Conservation (phyloP, 23 red algal species). For the Chondrus crispus region DNA sequence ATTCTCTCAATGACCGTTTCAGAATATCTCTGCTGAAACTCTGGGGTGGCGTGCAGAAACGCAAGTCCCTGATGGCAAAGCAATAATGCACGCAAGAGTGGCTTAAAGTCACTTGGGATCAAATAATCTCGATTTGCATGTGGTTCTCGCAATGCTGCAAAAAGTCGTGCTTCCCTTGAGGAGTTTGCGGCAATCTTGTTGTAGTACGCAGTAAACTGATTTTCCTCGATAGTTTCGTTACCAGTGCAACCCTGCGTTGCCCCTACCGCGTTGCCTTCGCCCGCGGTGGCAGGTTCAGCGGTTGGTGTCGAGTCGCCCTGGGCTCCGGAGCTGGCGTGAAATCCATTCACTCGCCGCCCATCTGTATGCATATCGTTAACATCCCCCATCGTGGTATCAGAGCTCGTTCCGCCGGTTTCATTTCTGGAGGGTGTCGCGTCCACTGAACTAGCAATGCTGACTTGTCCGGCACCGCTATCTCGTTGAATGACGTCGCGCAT, state of each 20-base stretch:
- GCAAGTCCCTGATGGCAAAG: slow-evolving; percentile 82
- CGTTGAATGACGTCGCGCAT: neutral
- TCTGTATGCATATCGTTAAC: neutral
- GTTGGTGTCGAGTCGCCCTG: no score
- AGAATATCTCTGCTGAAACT: slow-evolving; percentile 95
- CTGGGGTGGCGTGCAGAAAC: slow-evolving; percentile 90
- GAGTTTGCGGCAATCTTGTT: slow-evolving; percentile 6
- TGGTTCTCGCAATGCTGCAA: slow-evolving; percentile 48
- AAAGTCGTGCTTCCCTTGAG: slow-evolving; percentile 58
- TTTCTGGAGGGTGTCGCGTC: no score
- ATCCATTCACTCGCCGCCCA: slow-evolving; percentile 12
- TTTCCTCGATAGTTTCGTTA: slow-evolving; percentile 41
- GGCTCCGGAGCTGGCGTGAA: neutral
- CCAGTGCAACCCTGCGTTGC: no score
- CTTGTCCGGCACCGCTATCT: no score
- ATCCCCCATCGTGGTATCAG: slow-evolving; percentile 52
- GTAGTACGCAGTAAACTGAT: slow-evolving; percentile 54
- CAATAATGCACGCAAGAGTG: slow-evolving; percentile 75
- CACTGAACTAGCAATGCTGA: slow-evolving; percentile 7
- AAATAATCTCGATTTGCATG: slow-evolving; percentile 60
- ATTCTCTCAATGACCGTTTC: slow-evolving; percentile 98
- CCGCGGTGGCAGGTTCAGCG: no score
- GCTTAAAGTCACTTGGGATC: slow-evolving; percentile 70
- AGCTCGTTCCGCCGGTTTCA: slow-evolving; percentile 29
- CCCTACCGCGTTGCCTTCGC: no score